Evolutionary conservation across 257 asterid species (phyloP).

Genomic region (Verbena officinalis): DNA sequence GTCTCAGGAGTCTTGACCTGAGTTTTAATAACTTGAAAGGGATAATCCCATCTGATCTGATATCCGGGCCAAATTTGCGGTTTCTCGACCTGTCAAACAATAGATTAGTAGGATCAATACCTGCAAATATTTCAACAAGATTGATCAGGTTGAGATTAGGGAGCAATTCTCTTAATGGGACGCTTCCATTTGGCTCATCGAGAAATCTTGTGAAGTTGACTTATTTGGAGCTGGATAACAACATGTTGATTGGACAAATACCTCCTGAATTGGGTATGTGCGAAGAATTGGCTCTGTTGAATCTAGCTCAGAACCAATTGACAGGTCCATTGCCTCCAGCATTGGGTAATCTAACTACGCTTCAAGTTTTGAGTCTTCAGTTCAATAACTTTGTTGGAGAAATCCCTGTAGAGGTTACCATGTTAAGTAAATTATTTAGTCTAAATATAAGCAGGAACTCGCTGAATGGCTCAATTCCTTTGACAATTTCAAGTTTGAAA

Average conservation of each 20-base stretch:
- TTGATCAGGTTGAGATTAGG: conserved; percentile 71
- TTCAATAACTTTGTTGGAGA: conserved; percentile 51
- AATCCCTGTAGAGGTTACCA: conserved; percentile 49
- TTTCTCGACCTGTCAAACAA: conserved; percentile 62
- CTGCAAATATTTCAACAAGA: conserved; percentile 40
- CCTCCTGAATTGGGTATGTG: conserved; percentile 61
- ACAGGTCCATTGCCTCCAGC: conserved; percentile 51
- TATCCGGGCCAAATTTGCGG: conserved; percentile 52
- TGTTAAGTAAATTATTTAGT: conserved; percentile 43
- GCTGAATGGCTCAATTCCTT: conserved; percentile 58
- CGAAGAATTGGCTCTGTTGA: conserved; percentile 51
- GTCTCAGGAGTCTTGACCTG: conserved; percentile 57
- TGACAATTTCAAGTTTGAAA: conserved; percentile 47
- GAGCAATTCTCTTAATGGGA: conserved; percentile 52
- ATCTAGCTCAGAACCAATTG: conserved; percentile 59
- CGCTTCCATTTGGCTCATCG: conserved; percentile 43
- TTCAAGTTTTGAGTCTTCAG: conserved; percentile 68
- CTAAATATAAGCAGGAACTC: conserved; percentile 64
- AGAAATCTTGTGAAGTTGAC: conserved; percentile 38
- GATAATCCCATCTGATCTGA: conserved; percentile 49
- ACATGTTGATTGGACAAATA: conserved; percentile 54
- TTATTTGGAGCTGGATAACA: conserved; percentile 68
- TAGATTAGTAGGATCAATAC: conserved; percentile 53
- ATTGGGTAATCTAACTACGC: conserved; percentile 48
- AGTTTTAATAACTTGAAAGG: conserved; percentile 61